phyloP scores from a whole-genome alignment of 805 yeast genomes.

The Priceomyces melissophilus region DNA sequence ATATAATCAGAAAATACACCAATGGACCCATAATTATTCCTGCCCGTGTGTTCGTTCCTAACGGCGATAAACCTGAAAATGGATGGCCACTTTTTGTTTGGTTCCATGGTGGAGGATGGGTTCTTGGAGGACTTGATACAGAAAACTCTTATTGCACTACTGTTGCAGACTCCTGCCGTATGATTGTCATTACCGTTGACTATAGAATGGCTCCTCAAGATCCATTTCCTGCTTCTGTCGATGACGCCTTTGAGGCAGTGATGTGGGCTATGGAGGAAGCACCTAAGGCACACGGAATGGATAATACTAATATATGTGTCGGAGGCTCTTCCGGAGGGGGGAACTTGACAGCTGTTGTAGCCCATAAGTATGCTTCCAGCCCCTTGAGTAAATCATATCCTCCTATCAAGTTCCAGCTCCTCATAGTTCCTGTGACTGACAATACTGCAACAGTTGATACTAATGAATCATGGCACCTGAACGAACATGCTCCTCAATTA shows the following conservation, averaged over 20 bases:
- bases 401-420: conserved; percentile 34
- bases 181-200: conserved; percentile 45
- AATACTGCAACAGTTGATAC: conserved; percentile 36
- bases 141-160: conserved; percentile 44
- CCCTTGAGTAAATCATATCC: conserved; percentile 22
- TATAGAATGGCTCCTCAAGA: conserved; percentile 50
- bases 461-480: conserved; percentile 36
- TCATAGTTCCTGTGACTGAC: conserved; percentile 45
- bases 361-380: conserved; percentile 31
- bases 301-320: conserved; percentile 31
- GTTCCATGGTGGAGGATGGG: conserved; percentile 49
- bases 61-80: conserved; percentile 24
- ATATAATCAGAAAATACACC: conserved; percentile 30
- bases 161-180: conserved; percentile 30
- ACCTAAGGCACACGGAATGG: conserved; percentile 18
- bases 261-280: conserved; percentile 23
- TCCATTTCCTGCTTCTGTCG: conserved; percentile 47
- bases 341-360: conserved; percentile 33
- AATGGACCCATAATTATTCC: conserved; percentile 17
- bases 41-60: conserved; percentile 37
- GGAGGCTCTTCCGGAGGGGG: conserved; percentile 51
- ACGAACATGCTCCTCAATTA: conserved; percentile 38
- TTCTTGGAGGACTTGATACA: conserved; percentile 35
- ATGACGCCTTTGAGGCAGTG: conserved; percentile 40
- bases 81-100: conserved; percentile 39